Evolutionary conservation across 371 early-diverging fungal species (phyloP).

Genomic region (Funneliformis caledonium): DNA sequence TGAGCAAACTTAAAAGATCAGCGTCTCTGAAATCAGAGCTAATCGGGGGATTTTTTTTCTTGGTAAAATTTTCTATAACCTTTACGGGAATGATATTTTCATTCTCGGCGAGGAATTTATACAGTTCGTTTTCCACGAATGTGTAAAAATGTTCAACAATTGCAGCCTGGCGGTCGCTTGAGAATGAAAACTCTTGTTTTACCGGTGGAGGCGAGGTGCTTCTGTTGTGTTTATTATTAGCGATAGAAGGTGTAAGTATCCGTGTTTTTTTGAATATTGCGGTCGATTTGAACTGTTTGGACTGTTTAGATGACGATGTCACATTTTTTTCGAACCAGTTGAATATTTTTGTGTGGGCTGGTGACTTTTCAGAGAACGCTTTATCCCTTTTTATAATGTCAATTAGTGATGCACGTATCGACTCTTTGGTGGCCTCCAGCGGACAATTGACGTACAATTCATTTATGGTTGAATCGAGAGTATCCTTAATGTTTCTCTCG

Average conservation of each 20-base stretch:
- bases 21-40: constrained; percentile 11
- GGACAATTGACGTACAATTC: not conserved
- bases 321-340: not conserved
- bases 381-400: no score
- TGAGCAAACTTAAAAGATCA: constrained; percentile 9
- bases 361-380: no score
- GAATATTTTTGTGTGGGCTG: not conserved
- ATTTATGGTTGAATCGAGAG: not conserved
- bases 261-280: no score
- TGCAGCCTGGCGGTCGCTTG: no score
- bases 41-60: constrained; percentile 3
- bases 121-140: not conserved
- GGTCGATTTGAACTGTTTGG: no score
- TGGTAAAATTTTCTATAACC: not conserved
- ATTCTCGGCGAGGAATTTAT: constrained; percentile 14
- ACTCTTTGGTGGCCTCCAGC: not conserved
- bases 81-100: constrained; percentile 11
- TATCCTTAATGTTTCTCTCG: not conserved
- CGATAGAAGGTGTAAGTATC: no score
- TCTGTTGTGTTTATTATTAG: no score
- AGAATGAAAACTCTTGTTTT: constrained; percentile 1
- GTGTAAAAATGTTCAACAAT: no score
- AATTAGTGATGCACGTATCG: not conserved
- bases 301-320: no score
- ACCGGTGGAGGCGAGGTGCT: constrained; percentile 1